These are phyloP conservation scores for Melampsora larici-populina DNA, from an alignment of 1,284 basidiomycete genomes.

Conservation along the genomic window DNA sequence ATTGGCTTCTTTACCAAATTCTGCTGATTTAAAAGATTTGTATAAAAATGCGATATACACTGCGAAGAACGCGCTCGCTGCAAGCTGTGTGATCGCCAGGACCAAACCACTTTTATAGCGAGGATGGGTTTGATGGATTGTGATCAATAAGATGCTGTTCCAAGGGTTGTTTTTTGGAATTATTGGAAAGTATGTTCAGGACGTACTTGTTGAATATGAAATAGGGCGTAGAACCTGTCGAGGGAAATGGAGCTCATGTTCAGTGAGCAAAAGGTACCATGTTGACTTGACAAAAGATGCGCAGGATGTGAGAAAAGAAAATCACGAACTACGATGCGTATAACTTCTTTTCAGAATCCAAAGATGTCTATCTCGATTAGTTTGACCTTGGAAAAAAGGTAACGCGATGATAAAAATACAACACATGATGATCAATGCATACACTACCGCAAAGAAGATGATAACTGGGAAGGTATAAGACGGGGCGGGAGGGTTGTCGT, in stretches of 20 bases:
- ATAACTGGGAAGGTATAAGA: not conserved
- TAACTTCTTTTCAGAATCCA: not conserved
- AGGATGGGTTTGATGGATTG: too few relatives aligned
- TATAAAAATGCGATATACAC: not conserved
- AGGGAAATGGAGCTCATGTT: not conserved
- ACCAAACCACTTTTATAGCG: not conserved
- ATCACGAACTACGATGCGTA: not conserved
- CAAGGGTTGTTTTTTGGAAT: too few relatives aligned
- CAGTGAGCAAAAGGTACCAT: not conserved
- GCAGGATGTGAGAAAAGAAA: not conserved
- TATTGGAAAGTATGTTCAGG: not conserved
- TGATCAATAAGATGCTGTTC: too few relatives aligned
- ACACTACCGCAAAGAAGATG: not conserved
- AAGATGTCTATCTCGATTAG: not conserved
- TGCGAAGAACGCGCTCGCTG: not conserved
- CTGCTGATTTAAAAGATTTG: slow-evolving; percentile 1
- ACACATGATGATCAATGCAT: not conserved
- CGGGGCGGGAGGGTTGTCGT: not conserved
- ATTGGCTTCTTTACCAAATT: not conserved
- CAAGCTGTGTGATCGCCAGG: not conserved
- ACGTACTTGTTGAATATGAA: not conserved
- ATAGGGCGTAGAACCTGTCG: not conserved
- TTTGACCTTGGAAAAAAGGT: not conserved
- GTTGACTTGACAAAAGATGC: too few relatives aligned
- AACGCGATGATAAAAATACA: not conserved